Evolutionary conservation across 139 green algal genomes (phyloP), one percentile per base, ranked within the genome.

Genomic region (Yamagishiella unicocca): DNA sequence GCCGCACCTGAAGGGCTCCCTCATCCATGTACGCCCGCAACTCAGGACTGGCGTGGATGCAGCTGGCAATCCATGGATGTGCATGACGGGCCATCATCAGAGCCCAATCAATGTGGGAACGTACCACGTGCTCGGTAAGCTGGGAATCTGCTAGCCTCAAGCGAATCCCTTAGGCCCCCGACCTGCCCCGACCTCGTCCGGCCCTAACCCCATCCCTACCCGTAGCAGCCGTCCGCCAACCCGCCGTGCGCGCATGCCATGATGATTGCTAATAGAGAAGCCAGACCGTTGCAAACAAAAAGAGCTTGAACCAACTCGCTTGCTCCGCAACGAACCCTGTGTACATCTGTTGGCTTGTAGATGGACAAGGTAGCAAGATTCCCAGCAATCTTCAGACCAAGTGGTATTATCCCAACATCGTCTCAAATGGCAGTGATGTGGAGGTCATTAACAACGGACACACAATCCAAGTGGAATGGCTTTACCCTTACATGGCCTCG

Each of bases 391-490:
- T 62, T 4, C 58, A 43, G 2, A 75, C 79, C 1, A 46, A 35
- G 2, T 85, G 79, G 79, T 27, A 19, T 14, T 85, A 76, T 43
- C 61, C 79, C 12, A 55, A 42, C 29, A 24, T 85, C 6, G 31
- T 75, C 4, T 85, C 79, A 29, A 85, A 85, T n/a, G 79, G 79
- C 27, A 50, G 35, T 61, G 64, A 75, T 42, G 17, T 85, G 3
- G 40, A 85, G 61, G 58, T 74, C 6, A 73, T 58, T 38, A 74
- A 74, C 46, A 82, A 67, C 10, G 77, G 77, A 21, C 77, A 84
- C 53, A 72, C 77, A 2, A 84, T 84, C 62, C 77, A 84, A 37
- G 24, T 84, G 0, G 61, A 85, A n/a, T 85, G 78, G 78, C 27
- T 45, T 0, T 85, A 21, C 9, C 40, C 78, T 4, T 85, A 75